Evolutionary conservation across 2,329 filamentous ascomycete genomes (phyloP).

Genomic region (Phyllachora maydis): DNA sequence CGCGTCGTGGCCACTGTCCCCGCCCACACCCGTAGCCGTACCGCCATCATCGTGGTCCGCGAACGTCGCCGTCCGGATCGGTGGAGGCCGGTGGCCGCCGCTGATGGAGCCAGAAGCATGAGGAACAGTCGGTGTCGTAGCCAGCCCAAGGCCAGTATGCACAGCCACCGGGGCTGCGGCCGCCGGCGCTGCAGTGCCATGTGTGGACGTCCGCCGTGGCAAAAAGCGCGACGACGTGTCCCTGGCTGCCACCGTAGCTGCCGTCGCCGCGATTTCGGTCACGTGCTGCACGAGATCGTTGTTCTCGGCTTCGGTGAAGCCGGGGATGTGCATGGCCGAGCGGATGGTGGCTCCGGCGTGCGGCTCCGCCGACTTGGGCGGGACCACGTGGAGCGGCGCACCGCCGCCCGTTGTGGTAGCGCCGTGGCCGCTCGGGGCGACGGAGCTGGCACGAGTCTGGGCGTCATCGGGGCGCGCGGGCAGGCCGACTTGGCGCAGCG

Average conservation of each 20-base stretch:
- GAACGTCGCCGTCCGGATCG: conserved; percentile 15
- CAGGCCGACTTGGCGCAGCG: conserved; percentile 64
- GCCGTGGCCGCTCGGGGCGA: conserved; percentile 2
- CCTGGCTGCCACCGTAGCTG: conserved; percentile 67
- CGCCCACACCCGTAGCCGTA: conserved; percentile 12
- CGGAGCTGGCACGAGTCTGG: conserved; percentile 17
- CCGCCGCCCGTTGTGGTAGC: conserved; percentile 18
- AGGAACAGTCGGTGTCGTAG: background rate
- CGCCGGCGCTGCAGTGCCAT: conserved; percentile 5
- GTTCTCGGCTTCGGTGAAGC: conserved; percentile 67
- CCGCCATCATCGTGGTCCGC: conserved; percentile 24
- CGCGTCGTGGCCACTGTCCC: conserved; percentile 60
- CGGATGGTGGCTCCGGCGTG: too few relatives aligned
- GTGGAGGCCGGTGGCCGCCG: conserved; percentile 8
- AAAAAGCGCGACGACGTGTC: conserved; percentile 35
- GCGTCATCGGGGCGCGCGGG: conserved; percentile 26
- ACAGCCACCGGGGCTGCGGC: background rate
- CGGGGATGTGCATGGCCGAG: conserved; percentile 34
- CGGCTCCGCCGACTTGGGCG: conserved; percentile 29
- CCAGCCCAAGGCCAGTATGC: too few relatives aligned
- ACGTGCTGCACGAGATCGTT: conserved; percentile 66
- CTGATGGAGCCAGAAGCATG: conserved; percentile 3
- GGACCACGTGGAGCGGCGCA: conserved; percentile 50
- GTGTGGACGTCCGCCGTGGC: conserved; percentile 3
- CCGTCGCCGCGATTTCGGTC: conserved; percentile 82